Base-by-base conservation (phyloP, 768 basidiomycete genomes). In the Lactarius indigo region DNA sequence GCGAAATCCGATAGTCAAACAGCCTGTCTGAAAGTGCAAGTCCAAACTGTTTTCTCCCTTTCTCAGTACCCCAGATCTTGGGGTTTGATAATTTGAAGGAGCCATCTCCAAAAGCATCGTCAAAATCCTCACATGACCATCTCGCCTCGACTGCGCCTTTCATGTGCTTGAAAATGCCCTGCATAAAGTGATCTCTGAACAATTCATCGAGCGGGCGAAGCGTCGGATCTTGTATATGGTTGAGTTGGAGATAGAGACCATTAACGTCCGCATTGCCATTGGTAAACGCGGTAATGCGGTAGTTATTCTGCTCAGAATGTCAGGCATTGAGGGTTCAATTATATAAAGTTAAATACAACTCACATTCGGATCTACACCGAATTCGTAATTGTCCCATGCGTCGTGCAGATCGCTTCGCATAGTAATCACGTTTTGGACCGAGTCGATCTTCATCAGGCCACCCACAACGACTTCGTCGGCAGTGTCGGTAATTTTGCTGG, bases 171-270 rank as follows among this genome's bases (percentile, higher is more conserved):
- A 50, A 28, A 7, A 64, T 7, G 9, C 64, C 64, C 2, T 64
- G 57, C 57, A 64, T 59, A 12, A 64, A 64, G 6, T 59, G 50
- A 23, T 64, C 57, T 9, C n/a, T 59, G 37, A 64, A 30, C n/a
- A 64, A 50, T n/a, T 59, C 64, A 5, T 59, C 64, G 12, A 64
- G 64, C 4, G 64, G 64, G 28, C 57, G 47, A 41, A 64, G 35
- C 23, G 50, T 59, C 18, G 57, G 37, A 13, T 64, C 57, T 18
- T 31, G 37, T 4, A 64, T 65, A 56, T 65, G 64, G n/a, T 44
- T 31, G 31, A 60, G 54, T 20, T 44, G 54, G 26, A 65, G 64
- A 35, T 15, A 9, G 1, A 13, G 3, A 37, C 52, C 59, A 15
- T 65, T 65, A 7, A 60, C 35, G 35, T 60, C 64, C 9, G 0